These are phyloP conservation scores for Asterochloris erici DNA, from an alignment of 139 green algal genomes.

Conservation along the genomic window DNA sequence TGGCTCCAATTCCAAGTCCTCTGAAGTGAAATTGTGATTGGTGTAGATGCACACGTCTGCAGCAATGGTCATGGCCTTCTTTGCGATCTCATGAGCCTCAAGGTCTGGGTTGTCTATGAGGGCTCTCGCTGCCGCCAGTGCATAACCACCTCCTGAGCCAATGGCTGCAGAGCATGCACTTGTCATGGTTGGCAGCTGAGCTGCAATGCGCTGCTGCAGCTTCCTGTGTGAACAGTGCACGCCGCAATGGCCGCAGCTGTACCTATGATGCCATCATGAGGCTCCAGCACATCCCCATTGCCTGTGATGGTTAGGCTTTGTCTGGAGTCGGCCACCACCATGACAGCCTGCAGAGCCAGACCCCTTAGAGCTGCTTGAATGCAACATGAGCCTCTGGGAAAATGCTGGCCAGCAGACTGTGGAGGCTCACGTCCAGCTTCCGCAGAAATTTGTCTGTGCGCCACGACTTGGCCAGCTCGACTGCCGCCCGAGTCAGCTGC, in stretches of 20 bases:
- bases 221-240: neutral
- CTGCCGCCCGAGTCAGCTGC: conserved; percentile 76
- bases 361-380: neutral
- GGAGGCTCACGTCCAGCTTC: conserved; percentile 64
- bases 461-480: conserved; percentile 94
- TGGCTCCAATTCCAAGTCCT: conserved; percentile 11
- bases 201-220: neutral
- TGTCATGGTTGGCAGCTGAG: neutral
- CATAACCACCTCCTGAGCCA: conserved; percentile 72
- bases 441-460: conserved; percentile 90
- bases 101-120: conserved; percentile 59
- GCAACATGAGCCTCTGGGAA: neutral
- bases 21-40: conserved; percentile 81
- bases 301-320: conserved; percentile 79
- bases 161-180: conserved; percentile 47
- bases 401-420: neutral
- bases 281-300: conserved; percentile 89
- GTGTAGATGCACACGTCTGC: conserved; percentile 93
- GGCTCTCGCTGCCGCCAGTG: conserved; percentile 72
- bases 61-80: conserved; percentile 87
- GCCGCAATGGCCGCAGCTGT: neutral
- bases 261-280: conserved; percentile 78
- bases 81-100: conserved; percentile 24
- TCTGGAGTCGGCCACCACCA: conserved; percentile 81
- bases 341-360: conserved; percentile 48